Evolutionary conservation across 306 rosid genomes (phyloP).

Genomic region (Gillenia trifoliata): DNA sequence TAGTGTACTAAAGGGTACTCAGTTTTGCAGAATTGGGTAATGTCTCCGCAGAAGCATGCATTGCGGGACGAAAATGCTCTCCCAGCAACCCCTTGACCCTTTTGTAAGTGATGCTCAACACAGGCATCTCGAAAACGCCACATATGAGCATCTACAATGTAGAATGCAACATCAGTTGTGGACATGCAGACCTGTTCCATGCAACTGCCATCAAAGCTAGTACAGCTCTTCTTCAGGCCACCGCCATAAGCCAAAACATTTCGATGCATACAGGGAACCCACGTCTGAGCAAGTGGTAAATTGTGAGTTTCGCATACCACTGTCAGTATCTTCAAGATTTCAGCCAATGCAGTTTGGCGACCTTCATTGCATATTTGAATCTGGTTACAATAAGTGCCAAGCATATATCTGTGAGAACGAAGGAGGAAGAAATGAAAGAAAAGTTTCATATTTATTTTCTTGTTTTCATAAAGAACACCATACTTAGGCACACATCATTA

Average conservation of each 20-base stretch:
- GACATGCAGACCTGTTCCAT: slow-evolving; percentile 90
- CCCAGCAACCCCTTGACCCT: slow-evolving; percentile 93
- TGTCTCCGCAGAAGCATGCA: slow-evolving; percentile 62
- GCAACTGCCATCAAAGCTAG: slow-evolving; percentile 75
- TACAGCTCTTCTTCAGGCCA: slow-evolving; percentile 71
- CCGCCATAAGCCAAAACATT: slow-evolving; percentile 78
- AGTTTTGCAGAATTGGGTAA: slow-evolving; percentile 69
- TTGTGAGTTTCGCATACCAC: slow-evolving; percentile 76
- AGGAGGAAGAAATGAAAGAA: slow-evolving; percentile 36
- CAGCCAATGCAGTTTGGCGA: slow-evolving; percentile 66
- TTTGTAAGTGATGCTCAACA: slow-evolving; percentile 83
- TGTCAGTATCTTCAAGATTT: slow-evolving; percentile 78
- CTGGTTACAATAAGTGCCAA: slow-evolving; percentile 74
- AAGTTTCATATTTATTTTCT: slow-evolving; percentile 21
- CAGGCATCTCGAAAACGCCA: slow-evolving; percentile 93
- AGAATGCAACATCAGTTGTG: slow-evolving; percentile 67
- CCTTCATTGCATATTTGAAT: slow-evolving; percentile 81
- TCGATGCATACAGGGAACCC: slow-evolving; percentile 90
- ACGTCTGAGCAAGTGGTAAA: slow-evolving; percentile 91
- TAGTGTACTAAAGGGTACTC: slow-evolving; percentile 86
- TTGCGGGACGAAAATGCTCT: slow-evolving; percentile 62
- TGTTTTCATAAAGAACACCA: slow-evolving; percentile 16
- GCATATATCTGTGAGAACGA: slow-evolving; percentile 64
- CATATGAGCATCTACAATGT: slow-evolving; percentile 64
- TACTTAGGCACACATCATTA: slow-evolving; percentile 21